Evolutionary conservation across 208 protist genomes (phyloP).

Genomic region (Vickermania spadyakhi): DNA sequence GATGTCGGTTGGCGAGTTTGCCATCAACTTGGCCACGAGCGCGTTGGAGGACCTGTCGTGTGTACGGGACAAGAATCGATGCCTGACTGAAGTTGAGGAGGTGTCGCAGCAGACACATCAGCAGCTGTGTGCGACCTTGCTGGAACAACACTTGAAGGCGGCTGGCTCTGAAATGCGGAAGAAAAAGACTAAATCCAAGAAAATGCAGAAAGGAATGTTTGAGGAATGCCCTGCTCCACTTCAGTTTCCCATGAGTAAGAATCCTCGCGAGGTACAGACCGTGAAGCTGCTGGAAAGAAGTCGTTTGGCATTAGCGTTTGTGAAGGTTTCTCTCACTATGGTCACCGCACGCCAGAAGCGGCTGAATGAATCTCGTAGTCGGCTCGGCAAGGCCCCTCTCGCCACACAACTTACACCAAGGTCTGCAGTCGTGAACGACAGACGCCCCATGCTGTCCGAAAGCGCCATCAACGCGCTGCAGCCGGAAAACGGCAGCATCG

Average conservation of each 20-base stretch:
- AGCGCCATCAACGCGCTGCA: not conserved
- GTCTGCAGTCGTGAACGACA: not conserved
- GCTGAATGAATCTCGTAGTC: not conserved
- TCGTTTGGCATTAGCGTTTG: not conserved
- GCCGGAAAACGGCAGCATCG: not conserved
- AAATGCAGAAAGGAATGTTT: not conserved
- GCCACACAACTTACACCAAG: not conserved
- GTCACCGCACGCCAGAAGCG: conserved; percentile 2
- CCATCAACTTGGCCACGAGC: not conserved
- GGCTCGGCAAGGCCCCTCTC: not conserved
- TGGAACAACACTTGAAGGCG: not conserved
- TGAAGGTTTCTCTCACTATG: conserved; percentile 2
- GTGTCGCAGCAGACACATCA: not conserved
- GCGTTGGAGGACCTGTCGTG: not conserved
- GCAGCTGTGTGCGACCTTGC: not conserved
- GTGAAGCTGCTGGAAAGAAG: not conserved
- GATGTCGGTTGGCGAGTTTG: conserved; percentile 10
- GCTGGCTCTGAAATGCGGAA: not conserved
- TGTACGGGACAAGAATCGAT: not conserved
- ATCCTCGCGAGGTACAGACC: not conserved
- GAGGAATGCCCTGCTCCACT: not conserved
- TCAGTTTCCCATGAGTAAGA: not conserved
- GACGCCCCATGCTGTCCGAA: not conserved
- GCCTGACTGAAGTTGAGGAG: not conserved
- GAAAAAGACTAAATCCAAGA: not conserved